Evolutionary conservation across 345 rosid species (phyloP), one percentile per base, ranked within the genome.

Genomic region (Lumnitzera littorea): DNA sequence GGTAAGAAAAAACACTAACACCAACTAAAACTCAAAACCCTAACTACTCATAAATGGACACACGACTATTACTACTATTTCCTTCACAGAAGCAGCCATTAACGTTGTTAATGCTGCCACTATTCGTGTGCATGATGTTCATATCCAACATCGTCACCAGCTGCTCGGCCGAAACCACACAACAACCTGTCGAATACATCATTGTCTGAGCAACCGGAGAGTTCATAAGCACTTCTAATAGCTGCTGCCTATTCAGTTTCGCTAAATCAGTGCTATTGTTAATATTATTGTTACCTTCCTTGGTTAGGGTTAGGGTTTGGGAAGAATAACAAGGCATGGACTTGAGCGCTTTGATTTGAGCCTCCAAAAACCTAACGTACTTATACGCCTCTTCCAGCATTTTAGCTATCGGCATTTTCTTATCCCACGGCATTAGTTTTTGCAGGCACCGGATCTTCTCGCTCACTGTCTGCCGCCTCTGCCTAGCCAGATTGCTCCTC

Each of bases 371-470:
- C 16, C 24, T 68, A 15, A 90, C 69, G 72, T 87, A 87, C 73
- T 73, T 85, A 52, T 63, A 57, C 11, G 88, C 80, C 74, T 90
- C 88, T 48, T 79, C 84, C 0, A 87, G 80, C 70, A 75, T 47
- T 50, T 72, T 73, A 1, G 78, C 78, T 0, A 60, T 70, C 62
- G 76, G 81, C 91, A 82, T 78, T 65, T 74, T 84, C 58, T 56
- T 72, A 31, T 79, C 76, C 80, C 78, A 70, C 3, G 87, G 94
- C 85, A 89, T 74, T 14, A 89, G 75, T 55, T 83, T 84, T 55
- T 78, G 82, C 51, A 89, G 46, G 15, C 68, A 58, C 49, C 77
- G 79, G n/a, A 72, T 74, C 68, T 68, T 83, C 20, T 82, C 82
- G 2, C 81, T 66, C 4, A 87, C 62, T 58, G 57, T 85, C 51